Percentiles rank a stretch among this genome's conserved stretches.
Evolutionary conservation across 1,284 basidiomycete species (phyloP).

Genomic region (Calocybe gambosa): DNA sequence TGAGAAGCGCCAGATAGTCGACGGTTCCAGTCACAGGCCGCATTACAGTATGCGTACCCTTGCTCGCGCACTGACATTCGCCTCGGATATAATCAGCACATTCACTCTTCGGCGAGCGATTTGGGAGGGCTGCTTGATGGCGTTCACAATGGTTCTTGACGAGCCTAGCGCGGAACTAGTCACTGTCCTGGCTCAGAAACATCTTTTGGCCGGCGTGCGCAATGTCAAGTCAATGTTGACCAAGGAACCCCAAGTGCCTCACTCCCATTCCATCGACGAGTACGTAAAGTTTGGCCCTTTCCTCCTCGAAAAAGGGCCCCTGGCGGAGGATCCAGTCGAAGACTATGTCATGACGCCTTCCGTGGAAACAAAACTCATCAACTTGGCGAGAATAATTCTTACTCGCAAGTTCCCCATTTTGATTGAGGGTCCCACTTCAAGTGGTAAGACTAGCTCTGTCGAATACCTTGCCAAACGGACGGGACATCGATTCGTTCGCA

Average conservation of each 20-base stretch:
- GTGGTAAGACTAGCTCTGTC: conserved; percentile 95
- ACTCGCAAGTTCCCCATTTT: conserved; percentile 91
- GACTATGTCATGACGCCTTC: conserved; percentile 96
- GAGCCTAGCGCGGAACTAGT: conserved; percentile 68
- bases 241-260: conserved; percentile 61
- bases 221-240: conserved; percentile 75
- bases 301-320: conserved; percentile 78
- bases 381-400: conserved; percentile 87
- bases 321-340: conserved; percentile 56
- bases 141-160: conserved; percentile 95
- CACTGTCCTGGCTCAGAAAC: conserved; percentile 63
- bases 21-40: conserved; percentile 92
- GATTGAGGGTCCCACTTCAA: conserved; percentile 97
- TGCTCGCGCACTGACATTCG: conserved; percentile 87
- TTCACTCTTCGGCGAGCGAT: conserved; percentile 85
- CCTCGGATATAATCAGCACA: conserved; percentile 71
- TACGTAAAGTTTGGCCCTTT: conserved; percentile 89
- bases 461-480: conserved; percentile 94
- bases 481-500: conserved; percentile 94
- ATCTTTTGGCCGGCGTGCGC: conserved; percentile 79
- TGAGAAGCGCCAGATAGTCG: conserved; percentile 79
- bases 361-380: conserved; percentile 91
- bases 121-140: conserved; percentile 97
- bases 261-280: conserved; percentile 41
- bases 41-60: conserved; percentile 98